A percentile compares a stretch with the other conserved stretches of the same genome.
These are phyloP conservation scores for Lipomyces spencermartinsiae DNA, from an alignment of 805 yeast genomes.

Conservation along the genomic window DNA sequence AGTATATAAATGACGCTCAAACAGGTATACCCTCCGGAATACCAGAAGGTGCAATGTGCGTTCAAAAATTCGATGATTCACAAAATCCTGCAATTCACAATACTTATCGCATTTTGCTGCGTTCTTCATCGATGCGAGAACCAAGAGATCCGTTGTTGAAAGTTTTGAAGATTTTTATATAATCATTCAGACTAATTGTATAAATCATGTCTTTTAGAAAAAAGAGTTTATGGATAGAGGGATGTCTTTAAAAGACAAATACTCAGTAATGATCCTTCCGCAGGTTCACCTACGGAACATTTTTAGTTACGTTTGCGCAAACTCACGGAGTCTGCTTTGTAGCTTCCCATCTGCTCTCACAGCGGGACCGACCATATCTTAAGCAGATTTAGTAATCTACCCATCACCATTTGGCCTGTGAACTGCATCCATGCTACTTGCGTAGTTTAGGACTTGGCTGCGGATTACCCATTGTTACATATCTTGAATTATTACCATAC, in stretches of 20 bases:
- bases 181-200: constrained; percentile 22
- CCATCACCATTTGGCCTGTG: no score
- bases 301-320: neutral
- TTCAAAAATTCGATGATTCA: constrained; percentile 56
- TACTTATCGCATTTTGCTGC: constrained; percentile 55
- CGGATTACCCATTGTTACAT: neutral
- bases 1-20: constrained; percentile 52
- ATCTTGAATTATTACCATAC: neutral
- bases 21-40: constrained; percentile 51
- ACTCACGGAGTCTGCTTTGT: neutral
- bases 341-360: constrained; percentile 9
- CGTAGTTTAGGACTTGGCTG: no score
- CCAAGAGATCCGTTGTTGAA: constrained; percentile 54
- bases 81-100: constrained; percentile 51
- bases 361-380: neutral
- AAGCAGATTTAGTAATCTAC: neutral
- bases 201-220: constrained; percentile 25
- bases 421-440: no score
- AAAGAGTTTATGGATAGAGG: constrained; percentile 2
- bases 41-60: constrained; percentile 56
- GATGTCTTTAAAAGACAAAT: neutral
- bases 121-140: constrained; percentile 56
- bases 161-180: constrained; percentile 47
- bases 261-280: constrained; percentile 52
- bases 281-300: constrained; percentile 48